Evolutionary conservation across 140 eudicot species (phyloP), one percentile per base, ranked within the genome.

Genomic region (Stevia rebaudiana): DNA sequence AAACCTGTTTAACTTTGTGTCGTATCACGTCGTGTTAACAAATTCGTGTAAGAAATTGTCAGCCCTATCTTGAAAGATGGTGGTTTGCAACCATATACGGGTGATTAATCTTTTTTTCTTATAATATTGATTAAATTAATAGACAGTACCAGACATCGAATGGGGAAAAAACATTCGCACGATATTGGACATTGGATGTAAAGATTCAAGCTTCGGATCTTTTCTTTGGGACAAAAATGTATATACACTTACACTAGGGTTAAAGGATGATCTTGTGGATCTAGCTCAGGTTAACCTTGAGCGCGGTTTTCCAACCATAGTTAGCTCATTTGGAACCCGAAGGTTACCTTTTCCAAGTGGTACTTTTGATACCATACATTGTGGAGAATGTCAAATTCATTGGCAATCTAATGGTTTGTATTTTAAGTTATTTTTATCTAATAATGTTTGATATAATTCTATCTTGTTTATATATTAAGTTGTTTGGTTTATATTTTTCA

Each of bases 141-240:
- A 92, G 98, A 88, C 88, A 82, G 96, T 85, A 43, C 98, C 98
- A 8, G 96, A 92, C 72, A 85, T 92, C 74, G 98, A 92, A 78
- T 92, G 96, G 98, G 98, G 98, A n/a, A 88, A 81, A 55, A 92
- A 92, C 50, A 86, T 92, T 7, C 95, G 90, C 33, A 71, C 83
- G 16, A 87, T 92, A 43, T 74, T 92, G 69, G 98, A 92, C 76
- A 73, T 92, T 74, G 98, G 98, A 73, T 86, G 89, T 73, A 81
- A 44, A 13, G 96, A 92, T 69, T 92, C 98, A 73, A 84, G 90
- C 61, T 81, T 92, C 28, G 94, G 69, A 31, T 83, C 88, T 66
- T 70, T 67, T 69, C 83, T 92, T 22, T 79, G 71, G 33, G 90
- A 92, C 25, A 92, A 85, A 67, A 80, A 81, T 21, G 98, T 78